phyloP scores from a whole-genome alignment of 2,329 filamentous ascomycete species.

The Penicillium sp. region DNA sequence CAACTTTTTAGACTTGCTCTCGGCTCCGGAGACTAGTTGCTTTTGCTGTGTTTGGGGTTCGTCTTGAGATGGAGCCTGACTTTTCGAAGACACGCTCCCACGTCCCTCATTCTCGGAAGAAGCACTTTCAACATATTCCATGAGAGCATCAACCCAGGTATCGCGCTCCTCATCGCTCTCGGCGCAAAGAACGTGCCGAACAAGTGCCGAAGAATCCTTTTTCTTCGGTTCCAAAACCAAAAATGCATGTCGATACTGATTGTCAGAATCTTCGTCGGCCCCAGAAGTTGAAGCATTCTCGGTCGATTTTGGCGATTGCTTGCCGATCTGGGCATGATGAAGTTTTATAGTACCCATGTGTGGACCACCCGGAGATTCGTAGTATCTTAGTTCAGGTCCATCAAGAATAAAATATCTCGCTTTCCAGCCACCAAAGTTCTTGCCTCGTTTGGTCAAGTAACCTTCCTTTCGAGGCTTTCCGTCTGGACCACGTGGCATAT shows the following conservation, averaged over 20 bases:
- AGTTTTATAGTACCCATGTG: conserved; percentile 94
- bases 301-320: conserved; percentile 67
- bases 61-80: conserved; percentile 16
- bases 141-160: conserved; percentile 83
- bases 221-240: conserved; percentile 92
- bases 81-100: conserved; percentile 17
- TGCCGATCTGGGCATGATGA: conserved; percentile 85
- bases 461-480: conserved; percentile 74
- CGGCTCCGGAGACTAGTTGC: conserved; percentile 12
- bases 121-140: conserved; percentile 74
- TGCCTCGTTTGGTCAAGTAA: conserved; percentile 93
- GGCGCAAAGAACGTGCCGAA: conserved; percentile 91
- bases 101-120: conserved; percentile 33
- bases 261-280: conserved; percentile 72
- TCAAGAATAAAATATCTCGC: conserved; percentile 71
- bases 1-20: conserved; percentile 25
- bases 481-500: conserved; percentile 52
- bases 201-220: conserved; percentile 82
- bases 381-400: conserved; percentile 77
- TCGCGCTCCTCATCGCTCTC: conserved; percentile 93
- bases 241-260: conserved; percentile 95
- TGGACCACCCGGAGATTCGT: conserved; percentile 82
- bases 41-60: conserved; percentile 21
- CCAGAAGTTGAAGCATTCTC: conserved; percentile 61
- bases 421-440: conserved; percentile 99